Evolutionary conservation across 1,139 yeast genomes (phyloP), one percentile per base, ranked within the genome.

Genomic region (Pichia sp.): DNA sequence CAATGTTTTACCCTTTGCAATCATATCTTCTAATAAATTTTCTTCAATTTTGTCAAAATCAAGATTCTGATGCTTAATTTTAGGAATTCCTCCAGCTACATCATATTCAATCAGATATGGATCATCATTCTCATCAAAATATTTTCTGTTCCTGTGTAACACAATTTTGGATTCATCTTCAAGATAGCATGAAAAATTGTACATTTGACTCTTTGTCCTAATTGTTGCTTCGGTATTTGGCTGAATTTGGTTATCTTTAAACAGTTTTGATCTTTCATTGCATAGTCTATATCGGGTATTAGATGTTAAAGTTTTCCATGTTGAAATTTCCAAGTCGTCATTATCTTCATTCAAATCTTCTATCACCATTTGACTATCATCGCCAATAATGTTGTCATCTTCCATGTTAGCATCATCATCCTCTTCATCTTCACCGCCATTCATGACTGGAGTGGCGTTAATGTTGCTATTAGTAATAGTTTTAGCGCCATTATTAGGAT

Each of bases 81-180:
- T 79, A 0, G 98, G 97, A 7, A 89, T 62, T 0, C 92, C 90
- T 38, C 95, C 89, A 2, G 80, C 72, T 2, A 86, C 78, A 58
- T 90, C 96, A 64, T 90, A 92, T 62, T 92, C 97, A 40, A 86
- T 71, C 45, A 89, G 67, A 56, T 85, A 84, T 3, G 83, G 83
- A 55, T 81, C 86, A 56, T 79, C 83, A 54, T 74, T 80, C 43
- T 76, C 82, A 44, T 79, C 74, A 40, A 77, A 65, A 51, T 73
- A 76, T 44, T 70, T 68, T 25, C 61, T 52, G 39, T 59, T 61
- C 45, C 53, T 59, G 46, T 64, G 67, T 43, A 66, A 47, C 1
- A 65, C 76, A 33, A 72, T 54, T 27, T 44, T 44, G 2, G 47
- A 36, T 28, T 51, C 49, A 34, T 53, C 51, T 34, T 52, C 54